These are phyloP conservation scores for Backusella tuberculispora DNA, from an alignment of 192 early-diverging fungal species.

Conservation along the genomic window DNA sequence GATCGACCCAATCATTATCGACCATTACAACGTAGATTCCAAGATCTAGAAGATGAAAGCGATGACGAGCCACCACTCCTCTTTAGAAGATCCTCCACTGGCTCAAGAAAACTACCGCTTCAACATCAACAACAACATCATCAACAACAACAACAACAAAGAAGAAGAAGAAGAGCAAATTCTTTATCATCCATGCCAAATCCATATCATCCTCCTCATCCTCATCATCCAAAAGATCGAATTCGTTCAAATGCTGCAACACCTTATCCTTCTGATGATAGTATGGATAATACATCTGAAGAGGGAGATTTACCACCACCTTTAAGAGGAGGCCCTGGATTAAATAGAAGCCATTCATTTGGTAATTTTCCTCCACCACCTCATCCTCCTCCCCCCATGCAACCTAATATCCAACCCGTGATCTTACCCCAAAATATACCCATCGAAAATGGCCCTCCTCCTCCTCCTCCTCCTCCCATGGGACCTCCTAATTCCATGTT, in stretches of 20 bases:
- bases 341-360: constrained; percentile 1
- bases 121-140: no score
- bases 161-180: not conserved
- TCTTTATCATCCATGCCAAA: not conserved
- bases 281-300: not conserved
- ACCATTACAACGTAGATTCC: not conserved
- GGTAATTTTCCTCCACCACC: not conserved
- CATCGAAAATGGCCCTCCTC: not conserved
- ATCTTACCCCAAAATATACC: not conserved
- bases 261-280: not conserved
- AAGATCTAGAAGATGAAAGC: not conserved
- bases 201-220: not conserved
- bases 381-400: not conserved
- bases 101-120: not conserved
- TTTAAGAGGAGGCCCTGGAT: not conserved
- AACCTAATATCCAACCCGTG: not conserved
- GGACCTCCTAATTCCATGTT: constrained; percentile 11
- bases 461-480: not conserved
- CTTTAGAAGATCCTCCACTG: not conserved
- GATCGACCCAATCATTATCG: constrained; percentile 8
- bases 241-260: not conserved
- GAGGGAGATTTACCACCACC: not conserved
- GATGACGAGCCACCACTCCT: not conserved
- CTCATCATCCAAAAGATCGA: not conserved
- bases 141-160: no score